Conservation (phyloP, 108 stramenopile genomes). For the Cyclotella kingstonii region DNA sequence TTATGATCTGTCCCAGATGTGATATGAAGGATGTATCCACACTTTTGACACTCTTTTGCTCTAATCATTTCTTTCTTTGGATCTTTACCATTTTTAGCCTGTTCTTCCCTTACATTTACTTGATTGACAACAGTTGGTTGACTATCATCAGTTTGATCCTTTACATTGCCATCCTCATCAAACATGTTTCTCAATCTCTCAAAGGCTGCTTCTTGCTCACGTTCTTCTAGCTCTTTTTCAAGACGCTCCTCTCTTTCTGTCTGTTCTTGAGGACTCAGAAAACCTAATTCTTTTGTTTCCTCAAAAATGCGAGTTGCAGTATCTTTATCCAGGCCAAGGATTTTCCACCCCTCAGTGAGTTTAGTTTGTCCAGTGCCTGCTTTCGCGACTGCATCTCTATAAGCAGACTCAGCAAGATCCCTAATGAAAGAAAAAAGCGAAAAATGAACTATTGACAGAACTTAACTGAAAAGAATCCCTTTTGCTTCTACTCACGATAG, state of each 20-base stretch:
- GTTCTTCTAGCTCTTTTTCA: neutral
- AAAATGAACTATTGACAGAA: neutral
- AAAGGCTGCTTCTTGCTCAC: neutral
- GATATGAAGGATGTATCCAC: neutral
- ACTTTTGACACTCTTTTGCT: neutral
- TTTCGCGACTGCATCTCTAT: constrained; percentile 59
- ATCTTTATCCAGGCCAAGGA: constrained; percentile 77
- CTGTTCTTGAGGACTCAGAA: constrained; percentile 63
- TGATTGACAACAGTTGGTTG: neutral
- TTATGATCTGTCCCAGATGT: neutral
- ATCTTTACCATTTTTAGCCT: neutral
- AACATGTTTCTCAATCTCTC: constrained; percentile 3
- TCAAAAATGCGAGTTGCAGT: constrained; percentile 66
- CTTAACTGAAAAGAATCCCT: neutral
- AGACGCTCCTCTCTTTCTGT: constrained; percentile 49
- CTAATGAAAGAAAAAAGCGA: constrained; percentile 22
- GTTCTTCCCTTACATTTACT: neutral
- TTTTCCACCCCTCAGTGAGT: constrained; percentile 79
- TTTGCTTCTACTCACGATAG: constrained; percentile 50
- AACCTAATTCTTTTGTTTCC: constrained; percentile 62
- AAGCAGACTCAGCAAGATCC: constrained; percentile 80
- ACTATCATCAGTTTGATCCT: neutral
- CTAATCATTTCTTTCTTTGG: neutral
- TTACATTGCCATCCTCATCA: constrained; percentile 9
- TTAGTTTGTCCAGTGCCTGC: constrained; percentile 61